phyloP scores from a whole-genome alignment of 2,329 filamentous ascomycete genomes.

The Cladobotryum mycophilum region DNA sequence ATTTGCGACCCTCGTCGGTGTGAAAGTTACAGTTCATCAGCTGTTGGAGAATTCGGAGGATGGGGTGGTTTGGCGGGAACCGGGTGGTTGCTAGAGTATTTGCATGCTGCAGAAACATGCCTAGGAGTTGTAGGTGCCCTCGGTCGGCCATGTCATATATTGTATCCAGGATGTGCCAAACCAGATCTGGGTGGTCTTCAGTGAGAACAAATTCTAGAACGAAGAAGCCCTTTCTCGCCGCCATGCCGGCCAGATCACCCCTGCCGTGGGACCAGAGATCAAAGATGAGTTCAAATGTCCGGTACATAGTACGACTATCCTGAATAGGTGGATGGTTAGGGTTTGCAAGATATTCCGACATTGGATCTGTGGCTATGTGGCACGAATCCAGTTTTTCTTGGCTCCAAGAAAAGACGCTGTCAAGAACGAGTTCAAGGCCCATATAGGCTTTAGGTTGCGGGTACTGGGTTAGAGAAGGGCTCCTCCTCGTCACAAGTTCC shows the following conservation, averaged over 20 bases:
- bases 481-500: background rate
- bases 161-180: constrained; percentile 34
- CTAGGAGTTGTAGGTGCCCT: constrained; percentile 28
- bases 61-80: constrained; percentile 27
- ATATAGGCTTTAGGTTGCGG: constrained; percentile 22
- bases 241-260: constrained; percentile 30
- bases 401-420: constrained; percentile 29
- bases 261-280: constrained; percentile 31
- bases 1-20: constrained; percentile 24
- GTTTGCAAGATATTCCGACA: constrained; percentile 30
- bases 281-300: constrained; percentile 33
- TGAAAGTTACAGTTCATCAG: constrained; percentile 26
- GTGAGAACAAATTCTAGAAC: constrained; percentile 31
- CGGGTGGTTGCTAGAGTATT: constrained; percentile 22
- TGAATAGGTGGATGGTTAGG: constrained; percentile 31
- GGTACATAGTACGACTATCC: constrained; percentile 35
- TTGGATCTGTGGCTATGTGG: constrained; percentile 25
- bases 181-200: constrained; percentile 31
- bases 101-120: constrained; percentile 29
- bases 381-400: constrained; percentile 27
- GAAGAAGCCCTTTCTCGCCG: constrained; percentile 29
- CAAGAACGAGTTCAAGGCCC: constrained; percentile 28
- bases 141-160: constrained; percentile 32
- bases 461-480: constrained; percentile 17
- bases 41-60: constrained; percentile 27